Base-by-base conservation (phyloP, 2,329 filamentous ascomycete genomes). In the Fusarium scirpi region DNA sequence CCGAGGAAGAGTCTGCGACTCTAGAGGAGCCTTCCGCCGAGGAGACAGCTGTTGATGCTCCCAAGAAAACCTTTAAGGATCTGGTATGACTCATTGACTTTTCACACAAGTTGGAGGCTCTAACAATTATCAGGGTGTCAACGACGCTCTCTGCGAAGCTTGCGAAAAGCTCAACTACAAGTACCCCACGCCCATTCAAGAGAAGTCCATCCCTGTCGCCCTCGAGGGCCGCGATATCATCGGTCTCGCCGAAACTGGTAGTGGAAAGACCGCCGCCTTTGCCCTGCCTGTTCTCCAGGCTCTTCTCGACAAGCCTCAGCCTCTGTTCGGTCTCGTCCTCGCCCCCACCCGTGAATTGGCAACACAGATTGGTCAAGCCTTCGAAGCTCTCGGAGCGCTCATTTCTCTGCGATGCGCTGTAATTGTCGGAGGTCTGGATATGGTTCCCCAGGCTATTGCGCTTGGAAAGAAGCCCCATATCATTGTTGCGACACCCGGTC, bases 391-490 rank as follows among this genome's bases (percentile, higher is more conserved):
- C 1, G 94, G 95, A 8, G 90, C 92, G 12, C 85, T 94, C 29
- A 98, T 99, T 73, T 92, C 90, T n/a, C 91, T 98, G 40, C 90
- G 94, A 76, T 94, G 90, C 76, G 91, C 93, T 9, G 91, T 95
- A 18, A 90, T 99, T 45, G 93, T 98, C 2, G 96, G 96, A 75
- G 96, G 96, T 45, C 90, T 98, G 85, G 95, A 98, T 71, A 98
- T 98, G 93, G 92, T 98, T 2, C 88, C 93, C 0, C 96, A 99
- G 79, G 82, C 92, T 2, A 97, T 99, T 69, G 92, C 94, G 0
- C 87, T 99, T 1, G 94, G 92, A n/a, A 98, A 97, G 86, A 95
- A 95, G 75, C 96, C 96, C 10, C 96, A 99, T 76, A 91, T 99
- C 25, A 85, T 98, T 24, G 94, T 98, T 41, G 95, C 95, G 1